A percentile compares a stretch with the other conserved stretches of the same genome.
phyloP scores from a whole-genome alignment of 2,329 filamentous ascomycete genomes.

The Calonectria pseudoreteaudii region DNA sequence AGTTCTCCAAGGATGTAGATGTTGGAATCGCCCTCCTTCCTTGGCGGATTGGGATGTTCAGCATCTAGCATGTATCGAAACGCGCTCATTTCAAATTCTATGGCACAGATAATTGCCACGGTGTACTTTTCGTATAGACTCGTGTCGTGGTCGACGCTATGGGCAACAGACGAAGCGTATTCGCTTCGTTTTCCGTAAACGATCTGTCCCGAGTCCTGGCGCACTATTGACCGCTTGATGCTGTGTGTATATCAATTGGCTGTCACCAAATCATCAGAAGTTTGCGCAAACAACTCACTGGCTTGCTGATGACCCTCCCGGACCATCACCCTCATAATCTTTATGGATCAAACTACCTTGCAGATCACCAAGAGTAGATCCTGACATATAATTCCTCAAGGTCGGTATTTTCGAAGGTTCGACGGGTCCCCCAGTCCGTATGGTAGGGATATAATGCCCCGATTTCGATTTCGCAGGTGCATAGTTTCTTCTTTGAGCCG shows the following conservation, averaged over 20 bases:
- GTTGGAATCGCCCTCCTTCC: conserved; percentile 36
- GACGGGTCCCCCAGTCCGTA: no score
- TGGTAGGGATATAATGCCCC: neutral
- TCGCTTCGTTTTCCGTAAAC: neutral
- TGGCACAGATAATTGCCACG: conserved; percentile 41
- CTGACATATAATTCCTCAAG: neutral
- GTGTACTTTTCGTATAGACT: conserved; percentile 29
- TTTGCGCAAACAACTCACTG: neutral
- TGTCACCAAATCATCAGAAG: neutral
- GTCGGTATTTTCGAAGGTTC: neutral
- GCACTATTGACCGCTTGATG: neutral
- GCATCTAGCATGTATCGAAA: conserved; percentile 43
- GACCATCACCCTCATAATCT: neutral
- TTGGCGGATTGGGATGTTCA: conserved; percentile 36
- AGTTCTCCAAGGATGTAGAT: conserved; percentile 43
- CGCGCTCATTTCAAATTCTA: conserved; percentile 43
- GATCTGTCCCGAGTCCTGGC: neutral
- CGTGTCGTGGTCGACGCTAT: neutral
- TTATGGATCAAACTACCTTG: neutral
- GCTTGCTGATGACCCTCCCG: neutral
- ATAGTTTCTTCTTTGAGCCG: neutral
- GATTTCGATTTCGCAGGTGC: neutral
- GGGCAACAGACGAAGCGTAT: neutral
- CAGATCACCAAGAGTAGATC: neutral
- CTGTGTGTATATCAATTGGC: neutral